phyloP scores from a whole-genome alignment of 495 filamentous ascomycete species.

The Penicillium silybi region DNA sequence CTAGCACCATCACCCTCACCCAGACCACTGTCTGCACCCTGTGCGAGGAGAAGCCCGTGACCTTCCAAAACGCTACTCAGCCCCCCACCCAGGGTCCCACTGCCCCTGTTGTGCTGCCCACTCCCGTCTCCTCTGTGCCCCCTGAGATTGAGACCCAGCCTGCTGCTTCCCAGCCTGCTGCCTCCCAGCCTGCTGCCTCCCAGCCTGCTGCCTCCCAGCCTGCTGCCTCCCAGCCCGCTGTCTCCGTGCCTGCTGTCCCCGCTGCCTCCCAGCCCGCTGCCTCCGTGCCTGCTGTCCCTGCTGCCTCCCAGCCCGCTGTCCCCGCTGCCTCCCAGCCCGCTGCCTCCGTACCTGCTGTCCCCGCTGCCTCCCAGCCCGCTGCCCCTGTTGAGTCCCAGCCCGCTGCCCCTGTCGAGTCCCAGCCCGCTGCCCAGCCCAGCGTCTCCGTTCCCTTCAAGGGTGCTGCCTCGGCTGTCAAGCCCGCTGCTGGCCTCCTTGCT shows the following conservation, averaged over 20 bases:
- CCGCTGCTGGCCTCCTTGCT: conserved; percentile 34
- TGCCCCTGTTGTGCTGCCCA: conserved; percentile 3
- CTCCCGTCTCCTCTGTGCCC: conserved; percentile 1
- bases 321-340: not conserved
- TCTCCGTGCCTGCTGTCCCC: conserved; percentile 1
- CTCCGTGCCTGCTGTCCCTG: conserved; percentile 1
- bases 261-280: conserved; percentile 6
- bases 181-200: not conserved
- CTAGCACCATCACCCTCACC: conserved; percentile 37
- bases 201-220: conserved; percentile 2
- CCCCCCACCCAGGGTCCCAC: conserved; percentile 4
- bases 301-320: not conserved
- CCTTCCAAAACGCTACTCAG: conserved; percentile 24
- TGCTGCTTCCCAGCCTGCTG: not conserved
- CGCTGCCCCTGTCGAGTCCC: not conserved
- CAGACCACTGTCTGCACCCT: conserved; percentile 25
- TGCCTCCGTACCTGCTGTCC: conserved; percentile 2
- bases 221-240: conserved; percentile 2
- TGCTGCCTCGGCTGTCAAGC: conserved; percentile 33
- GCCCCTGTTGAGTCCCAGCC: not conserved
- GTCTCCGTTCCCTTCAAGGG: conserved; percentile 26
- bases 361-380: conserved; percentile 9
- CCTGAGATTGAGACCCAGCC: too few relatives aligned
- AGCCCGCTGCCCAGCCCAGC: conserved; percentile 2
- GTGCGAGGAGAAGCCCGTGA: conserved; percentile 26